Conservation (phyloP, 805 yeast species). For the Debaryomyces castellii region DNA sequence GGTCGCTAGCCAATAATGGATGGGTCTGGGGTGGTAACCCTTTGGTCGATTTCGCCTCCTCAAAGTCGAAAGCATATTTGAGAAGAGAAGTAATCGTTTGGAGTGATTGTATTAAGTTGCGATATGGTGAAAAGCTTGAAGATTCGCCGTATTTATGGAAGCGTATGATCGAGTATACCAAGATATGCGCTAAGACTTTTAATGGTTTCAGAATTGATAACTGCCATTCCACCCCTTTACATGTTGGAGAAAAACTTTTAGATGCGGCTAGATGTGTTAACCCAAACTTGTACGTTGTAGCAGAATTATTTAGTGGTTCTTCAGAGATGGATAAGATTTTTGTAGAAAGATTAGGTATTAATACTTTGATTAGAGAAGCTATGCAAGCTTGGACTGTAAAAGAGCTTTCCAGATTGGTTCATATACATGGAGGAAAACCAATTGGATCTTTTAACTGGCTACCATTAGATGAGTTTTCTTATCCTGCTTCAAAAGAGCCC, state of each 20-base stretch:
- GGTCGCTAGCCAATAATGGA: conserved; percentile 90
- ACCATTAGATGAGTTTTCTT: conserved; percentile 73
- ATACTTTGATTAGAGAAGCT: conserved; percentile 89
- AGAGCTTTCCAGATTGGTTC: conserved; percentile 82
- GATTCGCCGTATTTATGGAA: conserved; percentile 92
- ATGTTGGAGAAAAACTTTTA: conserved; percentile 85
- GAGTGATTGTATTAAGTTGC: conserved; percentile 94
- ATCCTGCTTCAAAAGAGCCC: conserved; percentile 54
- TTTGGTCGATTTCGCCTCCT: conserved; percentile 86
- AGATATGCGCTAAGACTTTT: conserved; percentile 68
- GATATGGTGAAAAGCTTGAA: conserved; percentile 74
- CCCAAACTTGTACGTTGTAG: conserved; percentile 88
- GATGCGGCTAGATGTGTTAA: conserved; percentile 85
- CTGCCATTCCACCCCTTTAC: conserved; percentile 94
- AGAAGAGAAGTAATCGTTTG: conserved; percentile 93
- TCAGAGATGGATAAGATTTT: conserved; percentile 87
- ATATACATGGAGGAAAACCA: conserved; percentile 92
- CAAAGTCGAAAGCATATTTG: conserved; percentile 73
- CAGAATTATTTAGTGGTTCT: conserved; percentile 91
- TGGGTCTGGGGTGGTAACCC: conserved; percentile 99
- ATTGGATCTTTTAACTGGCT: conserved; percentile 86
- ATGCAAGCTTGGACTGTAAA: conserved; percentile 93
- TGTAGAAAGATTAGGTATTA: conserved; percentile 87
- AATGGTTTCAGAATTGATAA: conserved; percentile 92
- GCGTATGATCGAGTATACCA: conserved; percentile 77